A percentile compares a stretch with the other conserved stretches of the same genome.
Conservation (phyloP, 225 moss, liverwort and hornwort species). For the Bryum argenteum region DNA sequence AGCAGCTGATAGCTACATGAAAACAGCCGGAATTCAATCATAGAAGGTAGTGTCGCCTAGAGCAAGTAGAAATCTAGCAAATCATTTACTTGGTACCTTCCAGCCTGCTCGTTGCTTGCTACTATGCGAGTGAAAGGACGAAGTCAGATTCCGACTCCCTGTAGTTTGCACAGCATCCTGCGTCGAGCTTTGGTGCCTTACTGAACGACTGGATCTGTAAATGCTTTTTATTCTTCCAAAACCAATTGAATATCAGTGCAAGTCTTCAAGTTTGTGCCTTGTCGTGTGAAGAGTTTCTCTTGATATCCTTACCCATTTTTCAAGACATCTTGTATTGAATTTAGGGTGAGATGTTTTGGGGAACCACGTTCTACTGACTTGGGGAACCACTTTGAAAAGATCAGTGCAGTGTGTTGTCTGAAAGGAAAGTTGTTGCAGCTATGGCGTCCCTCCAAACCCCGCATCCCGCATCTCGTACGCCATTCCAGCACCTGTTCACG, state of each 20-base stretch:
- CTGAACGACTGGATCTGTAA: slow-evolving; percentile 11
- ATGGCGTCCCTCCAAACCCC: slow-evolving; percentile 42
- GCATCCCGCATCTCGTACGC: slow-evolving; percentile 31
- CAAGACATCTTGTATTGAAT: slow-evolving; percentile 1
- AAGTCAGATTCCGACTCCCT: slow-evolving; percentile 13
- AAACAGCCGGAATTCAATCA: slow-evolving; percentile 59
- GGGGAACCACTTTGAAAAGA: slow-evolving; percentile 30
- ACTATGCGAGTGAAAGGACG: slow-evolving; percentile 7
- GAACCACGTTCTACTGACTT: too few species aligned
- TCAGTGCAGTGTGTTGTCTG: slow-evolving; percentile 27
- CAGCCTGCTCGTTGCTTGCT: slow-evolving; percentile 16
- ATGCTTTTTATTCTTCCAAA: slow-evolving; percentile 17
- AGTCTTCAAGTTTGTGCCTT: background rate
- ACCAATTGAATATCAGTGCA: background rate
- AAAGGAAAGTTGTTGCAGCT: slow-evolving; percentile 41
- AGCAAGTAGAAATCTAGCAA: slow-evolving; percentile 19
- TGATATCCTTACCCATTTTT: slow-evolving; percentile 5
- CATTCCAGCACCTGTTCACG: slow-evolving; percentile 42
- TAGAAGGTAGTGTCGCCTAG: slow-evolving; percentile 25
- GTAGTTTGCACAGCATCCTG: slow-evolving; percentile 21
- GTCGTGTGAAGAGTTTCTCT: slow-evolving; percentile 18
- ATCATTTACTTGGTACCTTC: slow-evolving; percentile 15
- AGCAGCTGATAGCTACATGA: slow-evolving; percentile 82
- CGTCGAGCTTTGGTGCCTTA: slow-evolving; percentile 15
- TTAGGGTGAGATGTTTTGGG: background rate